A percentile compares a stretch with the other conserved stretches of the same genome.
These are phyloP conservation scores for Sequoia sempervirens DNA, from an alignment of 75 land plant species.

Conservation along the genomic window DNA sequence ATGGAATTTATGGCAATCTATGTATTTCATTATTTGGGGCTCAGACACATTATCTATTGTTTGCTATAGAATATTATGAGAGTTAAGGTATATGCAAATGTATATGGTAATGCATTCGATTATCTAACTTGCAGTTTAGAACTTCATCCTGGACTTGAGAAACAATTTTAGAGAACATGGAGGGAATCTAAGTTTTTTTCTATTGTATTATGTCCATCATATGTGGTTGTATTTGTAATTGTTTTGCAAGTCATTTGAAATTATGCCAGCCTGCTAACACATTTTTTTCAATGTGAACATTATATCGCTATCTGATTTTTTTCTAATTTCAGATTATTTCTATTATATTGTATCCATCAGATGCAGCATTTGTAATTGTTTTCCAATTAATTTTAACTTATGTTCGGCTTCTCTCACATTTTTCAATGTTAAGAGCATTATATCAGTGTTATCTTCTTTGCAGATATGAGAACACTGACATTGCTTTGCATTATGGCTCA, in stretches of 20 bases:
- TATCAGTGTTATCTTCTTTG: neutral
- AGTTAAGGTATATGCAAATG: neutral
- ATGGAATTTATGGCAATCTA: neutral
- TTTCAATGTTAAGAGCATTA: neutral
- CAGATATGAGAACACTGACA: constrained; percentile 86
- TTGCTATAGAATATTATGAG: neutral
- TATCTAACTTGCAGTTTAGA: neutral
- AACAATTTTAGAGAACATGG: neutral
- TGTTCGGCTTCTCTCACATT: neutral
- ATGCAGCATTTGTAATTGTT: neutral
- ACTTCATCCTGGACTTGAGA: neutral
- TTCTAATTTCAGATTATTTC: neutral
- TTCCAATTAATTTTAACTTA: neutral
- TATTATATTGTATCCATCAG: neutral
- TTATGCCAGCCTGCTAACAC: neutral
- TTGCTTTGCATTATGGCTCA: constrained; percentile 95
- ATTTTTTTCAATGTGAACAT: neutral
- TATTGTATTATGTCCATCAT: neutral
- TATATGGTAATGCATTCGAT: neutral
- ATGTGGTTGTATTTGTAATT: neutral
- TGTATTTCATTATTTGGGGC: neutral
- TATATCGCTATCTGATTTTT: neutral
- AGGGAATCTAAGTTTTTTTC: neutral
- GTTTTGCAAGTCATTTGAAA: neutral
- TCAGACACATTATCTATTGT: neutral